Base-by-base conservation (phyloP, 148 eudicot species). In the Vaccinium darrowii region DNA sequence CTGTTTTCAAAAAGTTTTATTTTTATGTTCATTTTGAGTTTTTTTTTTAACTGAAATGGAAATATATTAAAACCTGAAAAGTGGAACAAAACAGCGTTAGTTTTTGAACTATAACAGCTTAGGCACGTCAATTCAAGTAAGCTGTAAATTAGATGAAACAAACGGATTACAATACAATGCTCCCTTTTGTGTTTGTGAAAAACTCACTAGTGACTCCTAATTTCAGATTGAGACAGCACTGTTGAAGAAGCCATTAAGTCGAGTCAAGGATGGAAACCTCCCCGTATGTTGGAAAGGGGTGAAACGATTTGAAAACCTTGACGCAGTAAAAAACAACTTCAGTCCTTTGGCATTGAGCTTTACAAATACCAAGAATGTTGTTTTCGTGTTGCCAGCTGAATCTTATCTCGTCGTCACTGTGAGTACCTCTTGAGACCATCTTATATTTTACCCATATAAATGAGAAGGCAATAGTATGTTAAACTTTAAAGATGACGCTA, bases 231-330 rank as follows among this genome's bases (percentile, higher is more conserved):
- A 54, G 71, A 47, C 50, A 21, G 83, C 83, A n/a, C 57, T 85
- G 57, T 7, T 12, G 23, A 76, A 83, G 39, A 80, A 85, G 74
- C 87, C 80, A 11, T 80, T 79, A 8, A 23, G 63, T 60, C 56
- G 18, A 23, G 67, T 82, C 14, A 58, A 62, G 9, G 87, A 85
- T 73, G 78, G 69, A n/a, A 57, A n/a, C 73, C 84, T 85, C 43
- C 87, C 87, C 7, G 33, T 85, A 5, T 85, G 87, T 50, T 85
- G 87, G 87, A 80, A 80, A 74, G 87, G 80, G 5, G 78, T 47
- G 81, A 80, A 73, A 58, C 84, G 75, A 10, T 73, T 80, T 33
- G 11, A 27, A 57, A 73, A 72, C 58, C 47, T 85, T 5, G 80
- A 72, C 30, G 87, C 78, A 25, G 87, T 85, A 47, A 80, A 72